Evolutionary conservation across 257 asterid genomes (phyloP).

Genomic region (Cordia subcordata): DNA sequence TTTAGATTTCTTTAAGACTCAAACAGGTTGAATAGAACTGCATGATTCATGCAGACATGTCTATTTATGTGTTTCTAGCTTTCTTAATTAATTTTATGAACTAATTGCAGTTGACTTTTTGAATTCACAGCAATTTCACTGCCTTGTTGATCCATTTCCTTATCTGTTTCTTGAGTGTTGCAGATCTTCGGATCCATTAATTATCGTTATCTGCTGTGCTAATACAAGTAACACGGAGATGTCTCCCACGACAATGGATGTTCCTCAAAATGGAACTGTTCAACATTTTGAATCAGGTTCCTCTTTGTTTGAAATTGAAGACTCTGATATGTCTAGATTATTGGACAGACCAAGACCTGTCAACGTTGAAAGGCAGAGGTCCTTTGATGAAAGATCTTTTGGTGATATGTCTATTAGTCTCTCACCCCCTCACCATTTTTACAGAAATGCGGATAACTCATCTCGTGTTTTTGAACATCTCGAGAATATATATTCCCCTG

Average conservation of each 20-base stretch:
- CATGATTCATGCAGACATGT: too few species aligned
- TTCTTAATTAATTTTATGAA: too few species aligned
- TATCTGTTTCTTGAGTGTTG: constrained; percentile 9
- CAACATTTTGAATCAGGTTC: constrained; percentile 43
- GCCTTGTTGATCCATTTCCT: background rate
- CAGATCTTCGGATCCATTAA: constrained; percentile 20
- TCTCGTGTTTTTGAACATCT: constrained; percentile 56
- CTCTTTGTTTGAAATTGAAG: constrained; percentile 72
- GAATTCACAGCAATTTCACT: too few species aligned
- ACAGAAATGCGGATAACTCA: constrained; percentile 47
- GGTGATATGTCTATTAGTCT: constrained; percentile 63
- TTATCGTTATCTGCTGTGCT: constrained; percentile 9
- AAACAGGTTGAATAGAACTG: too few species aligned
- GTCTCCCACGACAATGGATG: constrained; percentile 52
- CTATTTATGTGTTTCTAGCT: too few species aligned
- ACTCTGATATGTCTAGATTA: constrained; percentile 51
- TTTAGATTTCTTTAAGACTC: too few species aligned
- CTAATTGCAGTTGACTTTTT: too few species aligned
- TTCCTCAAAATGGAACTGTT: constrained; percentile 37
- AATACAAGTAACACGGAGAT: constrained; percentile 17
- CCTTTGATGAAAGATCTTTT: constrained; percentile 84
- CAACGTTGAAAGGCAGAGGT: constrained; percentile 73
- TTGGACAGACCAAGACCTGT: constrained; percentile 59
- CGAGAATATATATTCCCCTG: constrained; percentile 51
- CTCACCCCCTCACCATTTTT: constrained; percentile 54